Evolutionary conservation across 768 basidiomycete species (phyloP), one percentile per base, ranked within the genome.

Genomic region (Nidularia pulvinata): DNA sequence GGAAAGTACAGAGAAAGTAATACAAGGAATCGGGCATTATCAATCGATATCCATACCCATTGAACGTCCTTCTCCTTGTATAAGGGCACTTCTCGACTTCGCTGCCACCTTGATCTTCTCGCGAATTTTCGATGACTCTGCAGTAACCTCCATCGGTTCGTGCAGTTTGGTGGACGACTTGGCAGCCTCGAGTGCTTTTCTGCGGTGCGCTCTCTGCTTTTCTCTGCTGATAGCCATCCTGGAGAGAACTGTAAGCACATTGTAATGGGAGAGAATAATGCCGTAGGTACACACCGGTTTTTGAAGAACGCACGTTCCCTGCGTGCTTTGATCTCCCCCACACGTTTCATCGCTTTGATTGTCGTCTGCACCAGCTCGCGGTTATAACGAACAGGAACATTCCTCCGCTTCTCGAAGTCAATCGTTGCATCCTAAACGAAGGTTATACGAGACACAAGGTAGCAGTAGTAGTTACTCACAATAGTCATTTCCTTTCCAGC

Each of bases 401-500:
- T 98, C 70, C 97, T 85, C 59, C 97, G 88, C 74, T 99, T 99
- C 80, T 99, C 97, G 70, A 99, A 99, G 64, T 96, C 95, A 67
- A 98, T 94, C 3, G 96, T 98, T 2, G 95, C 91, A 74, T 99
- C 97, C 96, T 98, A 57, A 7, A 7, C 25, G 33, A 48, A 49
- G 22, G 42, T 49, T 48, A 44, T 55, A 22, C 30, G 25, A 36
- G 33, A 35, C 49, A 33, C 42, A 34, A 34, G 42, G 34, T 52
- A 46, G 51, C 2, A n/a, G 1, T 13, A 34, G 45, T 44, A 45
- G 52, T n/a, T 11, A 73, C 90, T 68, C 65, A 95, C 95, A 64
- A 99, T 90, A 4, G 92, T 95, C 97, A 99, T 99, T 76, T 99
- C 97, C 76, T 98, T 99, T 50, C 97, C 97, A 49, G 95, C 92